These are phyloP conservation scores for Termitomyces sp. DNA, from an alignment of 768 basidiomycete species.

Conservation along the genomic window DNA sequence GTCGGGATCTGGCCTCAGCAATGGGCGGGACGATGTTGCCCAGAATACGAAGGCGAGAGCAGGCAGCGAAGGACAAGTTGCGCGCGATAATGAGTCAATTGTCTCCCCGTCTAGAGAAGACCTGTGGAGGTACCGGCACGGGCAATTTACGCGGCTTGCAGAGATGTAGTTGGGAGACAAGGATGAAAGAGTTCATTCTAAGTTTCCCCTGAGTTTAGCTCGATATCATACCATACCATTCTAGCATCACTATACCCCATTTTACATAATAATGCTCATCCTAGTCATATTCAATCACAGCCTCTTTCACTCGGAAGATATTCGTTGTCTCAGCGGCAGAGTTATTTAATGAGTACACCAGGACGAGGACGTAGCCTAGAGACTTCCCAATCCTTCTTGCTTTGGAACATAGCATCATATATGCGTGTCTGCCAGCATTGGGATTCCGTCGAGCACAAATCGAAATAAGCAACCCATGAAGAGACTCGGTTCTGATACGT, in stretches of 20 bases:
- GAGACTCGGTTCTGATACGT: background rate
- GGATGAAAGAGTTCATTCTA: slow-evolving; percentile 60
- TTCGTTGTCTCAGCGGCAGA: background rate
- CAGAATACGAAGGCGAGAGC: slow-evolving; percentile 10
- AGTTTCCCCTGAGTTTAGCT: slow-evolving; percentile 43
- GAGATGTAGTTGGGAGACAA: slow-evolving; percentile 54
- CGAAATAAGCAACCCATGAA: too few relatives aligned
- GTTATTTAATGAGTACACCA: background rate
- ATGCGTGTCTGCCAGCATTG: background rate
- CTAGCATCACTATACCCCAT: background rate
- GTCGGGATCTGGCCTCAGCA: slow-evolving; percentile 8
- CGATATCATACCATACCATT: background rate
- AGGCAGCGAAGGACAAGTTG: slow-evolving; percentile 13
- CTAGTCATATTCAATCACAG: background rate
- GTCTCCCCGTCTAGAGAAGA: slow-evolving; percentile 23
- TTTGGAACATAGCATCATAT: background rate
- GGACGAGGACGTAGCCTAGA: background rate
- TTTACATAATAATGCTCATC: background rate
- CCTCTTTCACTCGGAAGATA: background rate
- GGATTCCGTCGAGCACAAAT: background rate
- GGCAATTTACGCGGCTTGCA: slow-evolving; percentile 28
- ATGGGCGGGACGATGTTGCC: slow-evolving; percentile 11
- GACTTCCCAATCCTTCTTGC: background rate
- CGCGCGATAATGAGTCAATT: slow-evolving; percentile 28
- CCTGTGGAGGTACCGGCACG: slow-evolving; percentile 40